Evolutionary conservation across 2,329 filamentous ascomycete species (phyloP), one percentile per base, ranked within the genome.

Genomic region (Pleurostoma richardsiae): DNA sequence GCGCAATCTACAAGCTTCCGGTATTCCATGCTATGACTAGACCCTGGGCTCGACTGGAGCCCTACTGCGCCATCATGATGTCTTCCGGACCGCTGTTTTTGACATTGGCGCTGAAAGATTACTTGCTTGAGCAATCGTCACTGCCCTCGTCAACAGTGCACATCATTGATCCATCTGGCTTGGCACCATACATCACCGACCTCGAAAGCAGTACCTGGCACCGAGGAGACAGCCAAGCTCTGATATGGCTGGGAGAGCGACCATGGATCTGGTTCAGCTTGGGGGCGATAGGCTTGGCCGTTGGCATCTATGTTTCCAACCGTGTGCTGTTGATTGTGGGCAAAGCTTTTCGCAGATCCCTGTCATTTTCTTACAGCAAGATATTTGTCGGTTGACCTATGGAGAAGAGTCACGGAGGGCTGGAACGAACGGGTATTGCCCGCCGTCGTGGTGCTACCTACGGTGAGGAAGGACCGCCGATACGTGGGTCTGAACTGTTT

Each of bases 11-110:
- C 52, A 73, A 77, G 10, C 70, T 91, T n/a, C 75, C 80, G 48
- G 41, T 51, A 38, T 72, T 75, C 46, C 88, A 88, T 64, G 77
- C 87, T 59, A 52, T 60, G 29, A 64, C 61, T 26, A 75, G 80
- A 49, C 79, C 79, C 52, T 91, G 86, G 86, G 55, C 59, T 59
- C 82, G 38, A 62, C 84, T 51, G 78, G 83, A 11, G 43, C 70
- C 71, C 1, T 90, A 91, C 63, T 85, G 88, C 58, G 88, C 85
- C 28, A 85, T 91, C 56, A 91, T 91, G 88, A 84, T 85, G 41
- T 83, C 81, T 7, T 88, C 88, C 0, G 87, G 87, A 0, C 87
- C 87, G 0, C 70, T 91, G 30, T 91, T 89, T 69, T 67, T 91
- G 41, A 88, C 82, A 46, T 78, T 90, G 39, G 77, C 88, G 49